Evolutionary conservation across 805 yeast species (phyloP), one percentile per base, ranked within the genome.

Genomic region (Isabelozyma heimii): DNA sequence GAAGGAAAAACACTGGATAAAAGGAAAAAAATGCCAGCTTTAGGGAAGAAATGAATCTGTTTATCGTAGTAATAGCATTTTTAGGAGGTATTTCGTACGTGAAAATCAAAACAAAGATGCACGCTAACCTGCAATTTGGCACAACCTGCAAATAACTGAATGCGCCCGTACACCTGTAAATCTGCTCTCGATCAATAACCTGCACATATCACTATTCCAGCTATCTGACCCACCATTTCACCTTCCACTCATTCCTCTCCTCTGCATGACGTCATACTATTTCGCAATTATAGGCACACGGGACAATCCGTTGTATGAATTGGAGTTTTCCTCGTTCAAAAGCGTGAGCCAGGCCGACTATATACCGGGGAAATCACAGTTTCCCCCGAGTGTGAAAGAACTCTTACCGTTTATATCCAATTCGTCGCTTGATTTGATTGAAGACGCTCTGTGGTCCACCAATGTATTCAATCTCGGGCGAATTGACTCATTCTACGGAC

Each of bases 341-440:
- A 50, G 45, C 37, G 42, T 60, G 41, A 49, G 10, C 14, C 10
- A 8, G 16, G 20, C 20, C 45, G 55, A 1, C 42, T 52, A 14
- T 42, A 51, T 63, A 3, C 72, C 74, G 0, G 95, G 95, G 0
- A 69, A 67, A 37, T 73, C 85, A 8, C 74, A 75, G 60, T 86
- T 91, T 56, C 77, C 91, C 1, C 72, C 80, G 8, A 88, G 84
- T 44, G 80, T 89, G 64, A 79, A 79, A 57, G 97, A 92, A 60
- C 69, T 92, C 37, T 84, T 87, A 55, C 97, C 97, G 17, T 92
- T 91, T 60, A 84, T 94, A 27, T 79, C 91, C 35, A 96, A 94
- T 61, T 81, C 97, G 0, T 83, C 98, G 2, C 68, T 94, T 37
- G 99, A 94, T 65, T 76, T 94, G n/a, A 83, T 94, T 0, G 97